Evolutionary conservation across 306 rosid species (phyloP).

Genomic region (Malus fusca): DNA sequence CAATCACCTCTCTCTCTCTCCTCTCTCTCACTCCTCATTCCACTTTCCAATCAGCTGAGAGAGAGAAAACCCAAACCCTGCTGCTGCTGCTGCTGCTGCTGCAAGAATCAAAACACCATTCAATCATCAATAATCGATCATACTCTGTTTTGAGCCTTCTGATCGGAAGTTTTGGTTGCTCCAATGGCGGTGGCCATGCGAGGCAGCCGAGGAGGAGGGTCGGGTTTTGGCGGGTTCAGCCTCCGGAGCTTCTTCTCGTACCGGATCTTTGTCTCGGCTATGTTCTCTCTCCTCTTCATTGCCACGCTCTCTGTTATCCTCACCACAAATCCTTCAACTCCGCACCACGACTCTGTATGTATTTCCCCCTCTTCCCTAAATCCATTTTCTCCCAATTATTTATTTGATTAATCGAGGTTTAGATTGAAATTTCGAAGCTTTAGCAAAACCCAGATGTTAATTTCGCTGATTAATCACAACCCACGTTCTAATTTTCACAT

Average conservation of each 20-base stretch:
- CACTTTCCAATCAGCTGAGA: neutral
- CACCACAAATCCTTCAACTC: conserved; percentile 58
- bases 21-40: neutral
- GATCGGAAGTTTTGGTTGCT: conserved; percentile 13
- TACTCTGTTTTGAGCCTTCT: neutral
- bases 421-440: neutral
- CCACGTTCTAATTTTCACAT: neutral
- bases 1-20: neutral
- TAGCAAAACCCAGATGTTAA: neutral
- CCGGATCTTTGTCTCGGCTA: conserved; percentile 94
- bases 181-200: conserved; percentile 87
- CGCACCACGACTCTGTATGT: conserved; percentile 71
- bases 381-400: neutral
- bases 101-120: neutral
- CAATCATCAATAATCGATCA: neutral
- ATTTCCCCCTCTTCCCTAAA: neutral
- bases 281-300: conserved; percentile 78
- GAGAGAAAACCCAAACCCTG: neutral
- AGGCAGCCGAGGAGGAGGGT: conserved; percentile 65
- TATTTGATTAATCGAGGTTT: conserved; percentile 12
- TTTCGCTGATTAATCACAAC: neutral
- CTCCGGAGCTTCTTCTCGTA: conserved; percentile 81
- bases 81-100: neutral
- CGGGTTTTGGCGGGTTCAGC: conserved; percentile 44
- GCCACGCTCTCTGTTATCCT: conserved; percentile 79